Evolutionary conservation across 345 rosid species (phyloP), one percentile per base, ranked within the genome.

Genomic region (Euphorbia tirucalli): DNA sequence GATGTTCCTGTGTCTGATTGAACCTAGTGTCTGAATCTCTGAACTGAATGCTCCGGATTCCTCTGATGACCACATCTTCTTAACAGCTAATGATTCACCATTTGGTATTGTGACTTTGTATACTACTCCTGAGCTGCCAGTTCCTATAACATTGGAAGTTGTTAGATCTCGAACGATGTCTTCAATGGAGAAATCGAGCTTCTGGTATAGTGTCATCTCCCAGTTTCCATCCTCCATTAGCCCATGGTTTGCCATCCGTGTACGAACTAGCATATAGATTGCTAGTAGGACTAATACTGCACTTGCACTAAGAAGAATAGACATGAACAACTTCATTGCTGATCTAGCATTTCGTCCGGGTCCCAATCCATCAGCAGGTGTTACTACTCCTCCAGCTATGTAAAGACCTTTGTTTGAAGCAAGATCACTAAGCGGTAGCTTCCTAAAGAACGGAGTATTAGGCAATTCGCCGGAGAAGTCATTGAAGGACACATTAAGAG

Each of bases 71-170:
- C 97, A 92, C 97, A 92, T 90, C 69, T 92, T 94, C 73, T 94
- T 94, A 65, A 94, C 97, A 2, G 98, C 98, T 55, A 94, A 66
- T 1, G 85, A 85, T 70, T 88, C 95, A 7, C 96, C 96, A 19
- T 87, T 85, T 7, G 92, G 87, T 24, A 88, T 76, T 27, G 83
- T 85, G 48, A 92, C 93, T 78, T 87, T 79, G 79, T 92, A 90
- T 0, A 94, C 98, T 1, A 94, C 97, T 43, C 98, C 98, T 0
- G 98, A 94, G 87, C 98, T 90, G 52, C 98, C 98, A 0, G 96
- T 94, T 65, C 98, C 98, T 35, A 94, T 92, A 58, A 94, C 97
- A 74, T 92, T 94, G 0, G 93, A 79, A 6, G 97, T 89, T 21
- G 89, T 89, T 31, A 94, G 79, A 60, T 88, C 82, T 44, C 69